Conservation (phyloP, 768 basidiomycete genomes). For the Mycena chlorophos region DNA sequence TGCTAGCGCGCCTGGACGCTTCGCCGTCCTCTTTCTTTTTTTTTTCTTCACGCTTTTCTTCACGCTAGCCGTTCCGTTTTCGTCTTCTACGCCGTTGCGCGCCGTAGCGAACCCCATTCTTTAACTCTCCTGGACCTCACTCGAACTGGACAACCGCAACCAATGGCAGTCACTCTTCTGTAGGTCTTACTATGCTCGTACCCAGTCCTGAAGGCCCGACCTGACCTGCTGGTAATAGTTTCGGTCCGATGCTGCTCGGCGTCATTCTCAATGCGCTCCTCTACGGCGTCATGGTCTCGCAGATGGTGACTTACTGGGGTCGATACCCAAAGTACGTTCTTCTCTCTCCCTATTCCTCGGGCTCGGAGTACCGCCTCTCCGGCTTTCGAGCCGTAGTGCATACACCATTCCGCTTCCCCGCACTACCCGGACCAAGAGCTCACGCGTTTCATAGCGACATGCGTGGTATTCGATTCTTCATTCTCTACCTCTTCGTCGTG, state of each 20-base stretch:
- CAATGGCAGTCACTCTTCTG: not conserved
- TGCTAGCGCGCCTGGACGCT: constrained; percentile 1
- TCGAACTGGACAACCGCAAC: not conserved
- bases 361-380: not conserved
- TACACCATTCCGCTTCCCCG: not conserved
- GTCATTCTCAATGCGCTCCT: constrained; percentile 12
- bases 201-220: constrained; percentile 1
- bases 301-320: constrained; percentile 8
- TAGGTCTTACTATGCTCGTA: too few relatives aligned
- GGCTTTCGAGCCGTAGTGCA: constrained; percentile 4
- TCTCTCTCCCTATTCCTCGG: not conserved
- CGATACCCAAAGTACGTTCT: constrained; percentile 1
- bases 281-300: constrained; percentile 14
- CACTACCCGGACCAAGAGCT: too few relatives aligned
- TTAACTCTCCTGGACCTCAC: not conserved
- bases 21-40: not conserved
- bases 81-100: not conserved
- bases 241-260: not conserved
- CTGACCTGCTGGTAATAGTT: not conserved
- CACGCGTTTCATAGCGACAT: not conserved
- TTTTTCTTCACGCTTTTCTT: not conserved
- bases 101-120: constrained; percentile 19
- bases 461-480: not conserved
- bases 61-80: not conserved
- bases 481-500: constrained; percentile 13